Evolutionary conservation across 192 early-diverging fungal genomes (phyloP).

Genomic region (Mortierella alpina): DNA sequence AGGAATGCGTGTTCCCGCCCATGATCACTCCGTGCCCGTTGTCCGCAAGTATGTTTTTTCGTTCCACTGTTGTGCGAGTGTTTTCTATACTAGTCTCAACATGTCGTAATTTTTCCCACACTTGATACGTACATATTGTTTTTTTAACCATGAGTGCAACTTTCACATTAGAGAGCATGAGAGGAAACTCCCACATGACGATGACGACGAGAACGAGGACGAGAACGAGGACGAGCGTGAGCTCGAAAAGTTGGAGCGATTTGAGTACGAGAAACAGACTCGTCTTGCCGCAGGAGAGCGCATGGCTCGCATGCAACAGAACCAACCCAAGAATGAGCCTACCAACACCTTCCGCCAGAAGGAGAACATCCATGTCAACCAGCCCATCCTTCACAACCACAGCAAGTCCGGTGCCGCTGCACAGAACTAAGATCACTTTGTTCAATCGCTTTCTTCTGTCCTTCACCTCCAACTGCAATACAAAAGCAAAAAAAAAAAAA

Average conservation of each 20-base stretch:
- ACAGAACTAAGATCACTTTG: conserved; percentile 8
- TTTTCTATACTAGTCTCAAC: not conserved
- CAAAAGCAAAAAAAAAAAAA: not conserved
- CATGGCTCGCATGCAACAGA: conserved; percentile 35
- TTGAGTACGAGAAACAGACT: conserved; percentile 48
- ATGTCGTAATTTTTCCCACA: not conserved
- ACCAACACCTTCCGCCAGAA: conserved; percentile 34
- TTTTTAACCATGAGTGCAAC: not conserved
- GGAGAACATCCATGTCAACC: conserved; percentile 38
- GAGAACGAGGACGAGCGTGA: conserved; percentile 47
- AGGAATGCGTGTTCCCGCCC: conserved; percentile 39
- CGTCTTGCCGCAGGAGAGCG: conserved; percentile 40
- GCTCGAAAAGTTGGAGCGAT: conserved; percentile 37
- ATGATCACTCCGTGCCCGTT: conserved; percentile 46
- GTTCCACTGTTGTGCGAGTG: not conserved
- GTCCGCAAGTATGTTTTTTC: conserved; percentile 44
- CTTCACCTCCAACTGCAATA: not conserved
- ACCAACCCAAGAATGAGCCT: conserved; percentile 33
- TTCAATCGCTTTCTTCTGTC: not conserved
- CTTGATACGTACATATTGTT: not conserved
- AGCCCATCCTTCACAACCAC: conserved; percentile 51
- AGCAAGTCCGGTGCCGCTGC: conserved; percentile 44
- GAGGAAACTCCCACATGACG: conserved; percentile 4
- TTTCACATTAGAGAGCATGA: conserved; percentile 23
- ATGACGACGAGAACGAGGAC: conserved; percentile 5